Conservation (phyloP, 768 basidiomycete genomes). For the Leucosporidium yakuticum region DNA sequence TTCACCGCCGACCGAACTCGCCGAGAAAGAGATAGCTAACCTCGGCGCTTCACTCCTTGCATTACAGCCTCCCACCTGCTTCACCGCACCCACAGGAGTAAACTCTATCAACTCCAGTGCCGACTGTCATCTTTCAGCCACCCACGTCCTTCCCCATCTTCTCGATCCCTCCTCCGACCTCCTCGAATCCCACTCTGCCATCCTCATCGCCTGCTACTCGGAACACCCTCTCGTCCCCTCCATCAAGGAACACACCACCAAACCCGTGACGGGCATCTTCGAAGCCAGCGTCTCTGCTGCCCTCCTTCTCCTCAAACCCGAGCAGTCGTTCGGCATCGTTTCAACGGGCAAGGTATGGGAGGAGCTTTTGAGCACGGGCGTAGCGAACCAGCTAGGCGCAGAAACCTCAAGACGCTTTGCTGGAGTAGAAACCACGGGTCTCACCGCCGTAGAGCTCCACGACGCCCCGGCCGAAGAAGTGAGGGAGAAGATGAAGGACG, state of each 20-base stretch:
- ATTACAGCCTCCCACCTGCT: constrained; percentile 15
- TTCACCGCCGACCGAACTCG: not conserved
- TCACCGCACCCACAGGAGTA: constrained; percentile 35
- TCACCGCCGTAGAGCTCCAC: constrained; percentile 44
- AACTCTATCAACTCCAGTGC: constrained; percentile 37
- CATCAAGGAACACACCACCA: constrained; percentile 13
- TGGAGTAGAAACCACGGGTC: constrained; percentile 44
- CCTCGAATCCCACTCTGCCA: constrained; percentile 6
- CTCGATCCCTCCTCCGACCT: constrained; percentile 25
- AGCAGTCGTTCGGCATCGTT: constrained; percentile 43
- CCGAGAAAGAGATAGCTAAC: too few relatives aligned
- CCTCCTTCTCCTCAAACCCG: constrained; percentile 38
- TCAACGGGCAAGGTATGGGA: constrained; percentile 47
- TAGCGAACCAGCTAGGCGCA: constrained; percentile 35
- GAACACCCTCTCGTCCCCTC: constrained; percentile 44
- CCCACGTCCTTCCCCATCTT: constrained; percentile 24
- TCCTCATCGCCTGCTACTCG: constrained; percentile 44
- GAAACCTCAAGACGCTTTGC: constrained; percentile 37
- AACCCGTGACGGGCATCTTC: constrained; percentile 44
- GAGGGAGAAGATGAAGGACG: constrained; percentile 37
- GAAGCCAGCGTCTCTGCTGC: constrained; percentile 41
- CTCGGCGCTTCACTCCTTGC: not conserved
- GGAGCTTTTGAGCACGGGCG: constrained; percentile 38
- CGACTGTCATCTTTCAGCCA: constrained; percentile 33
- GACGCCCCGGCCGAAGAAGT: constrained; percentile 38